phyloP scores from a whole-genome alignment of 257 asterid species.

The Nicotiana knightiana region DNA sequence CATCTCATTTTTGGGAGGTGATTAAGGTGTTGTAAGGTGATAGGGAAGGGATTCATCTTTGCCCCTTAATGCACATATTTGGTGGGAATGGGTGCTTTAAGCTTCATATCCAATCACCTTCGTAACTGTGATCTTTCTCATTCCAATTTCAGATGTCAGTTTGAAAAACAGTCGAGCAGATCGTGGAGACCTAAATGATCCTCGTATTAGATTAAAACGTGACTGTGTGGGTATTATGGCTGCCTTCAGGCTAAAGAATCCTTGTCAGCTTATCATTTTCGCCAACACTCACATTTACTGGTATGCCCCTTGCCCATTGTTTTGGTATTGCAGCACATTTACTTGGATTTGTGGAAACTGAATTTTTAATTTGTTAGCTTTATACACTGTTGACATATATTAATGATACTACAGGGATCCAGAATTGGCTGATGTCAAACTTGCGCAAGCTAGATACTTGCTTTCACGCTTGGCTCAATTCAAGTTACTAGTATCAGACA shows the following conservation, averaged over 20 bases:
- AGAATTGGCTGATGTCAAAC: constrained; percentile 80
- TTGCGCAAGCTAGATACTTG: constrained; percentile 79
- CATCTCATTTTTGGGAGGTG: background rate
- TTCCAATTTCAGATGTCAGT: constrained; percentile 31
- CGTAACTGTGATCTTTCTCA: background rate
- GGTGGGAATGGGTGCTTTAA: background rate
- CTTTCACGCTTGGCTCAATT: constrained; percentile 67
- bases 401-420: constrained; percentile 64
- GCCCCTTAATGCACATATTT: background rate
- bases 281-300: constrained; percentile 88
- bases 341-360: background rate
- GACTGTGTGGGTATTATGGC: constrained; percentile 93
- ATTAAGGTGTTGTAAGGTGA: background rate
- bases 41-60: background rate
- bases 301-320: constrained; percentile 27
- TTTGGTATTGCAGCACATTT: background rate
- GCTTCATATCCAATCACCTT: background rate
- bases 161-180: constrained; percentile 29
- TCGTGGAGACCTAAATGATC: constrained; percentile 71
- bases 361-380: background rate
- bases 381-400: background rate
- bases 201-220: constrained; percentile 81
- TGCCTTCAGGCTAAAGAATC: constrained; percentile 64
- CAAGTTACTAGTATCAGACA: constrained; percentile 44
- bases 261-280: constrained; percentile 50